Evolutionary conservation across 495 filamentous ascomycete species (phyloP).

Genomic region (Aspergillus incahuasiensis): DNA sequence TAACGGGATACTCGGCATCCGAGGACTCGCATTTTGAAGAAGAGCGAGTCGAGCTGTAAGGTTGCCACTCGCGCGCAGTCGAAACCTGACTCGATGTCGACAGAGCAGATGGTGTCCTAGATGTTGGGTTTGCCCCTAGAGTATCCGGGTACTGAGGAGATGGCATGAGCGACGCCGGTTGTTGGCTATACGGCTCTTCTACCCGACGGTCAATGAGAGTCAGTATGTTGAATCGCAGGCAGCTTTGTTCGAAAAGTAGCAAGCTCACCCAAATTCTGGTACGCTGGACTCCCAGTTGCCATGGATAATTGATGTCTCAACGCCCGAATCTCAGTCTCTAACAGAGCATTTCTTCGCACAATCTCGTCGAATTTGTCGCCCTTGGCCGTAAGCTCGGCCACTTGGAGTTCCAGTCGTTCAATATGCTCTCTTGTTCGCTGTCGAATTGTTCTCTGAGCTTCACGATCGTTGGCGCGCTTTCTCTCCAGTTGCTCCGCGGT

Average conservation of each 20-base stretch:
- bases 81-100: conserved; percentile 20
- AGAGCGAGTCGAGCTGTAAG: conserved; percentile 18
- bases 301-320: conserved; percentile 39
- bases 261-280: conserved; percentile 17
- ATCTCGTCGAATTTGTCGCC: conserved; percentile 46
- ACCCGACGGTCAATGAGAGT: neutral
- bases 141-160: conserved; percentile 18
- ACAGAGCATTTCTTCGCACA: conserved; percentile 47
- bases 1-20: conserved; percentile 18
- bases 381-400: conserved; percentile 45
- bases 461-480: conserved; percentile 60
- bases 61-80: conserved; percentile 18
- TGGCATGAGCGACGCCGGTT: conserved; percentile 14
- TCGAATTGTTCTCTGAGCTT: conserved; percentile 59
- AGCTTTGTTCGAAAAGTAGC: neutral
- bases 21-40: conserved; percentile 19
- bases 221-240: neutral
- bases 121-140: conserved; percentile 14
- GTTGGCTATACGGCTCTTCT: conserved; percentile 18
- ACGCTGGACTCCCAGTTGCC: conserved; percentile 14
- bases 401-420: conserved; percentile 47
- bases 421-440: conserved; percentile 57
- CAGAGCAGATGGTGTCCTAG: conserved; percentile 19
- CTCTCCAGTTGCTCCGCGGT: conserved; percentile 57
- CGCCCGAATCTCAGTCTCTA: conserved; percentile 49